A percentile compares a stretch with the other conserved stretches of the same genome.
These are phyloP conservation scores for Penicillium corylophilum DNA, from an alignment of 2,329 filamentous ascomycete species.

Conservation along the genomic window DNA sequence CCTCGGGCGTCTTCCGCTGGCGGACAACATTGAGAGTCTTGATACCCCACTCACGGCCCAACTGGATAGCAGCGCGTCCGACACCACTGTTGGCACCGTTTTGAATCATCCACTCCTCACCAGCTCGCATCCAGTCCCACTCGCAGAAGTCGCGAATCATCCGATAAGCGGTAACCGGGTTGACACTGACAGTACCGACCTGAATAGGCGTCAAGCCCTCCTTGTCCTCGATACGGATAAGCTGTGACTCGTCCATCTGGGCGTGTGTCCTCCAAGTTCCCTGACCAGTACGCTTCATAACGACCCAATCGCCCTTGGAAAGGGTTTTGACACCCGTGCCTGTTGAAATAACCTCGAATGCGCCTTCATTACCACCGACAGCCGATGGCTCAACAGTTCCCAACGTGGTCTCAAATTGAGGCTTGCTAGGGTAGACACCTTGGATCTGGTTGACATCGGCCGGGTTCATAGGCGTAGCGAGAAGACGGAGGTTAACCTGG, in stretches of 20 bases:
- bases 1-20: slow-evolving; percentile 63
- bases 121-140: slow-evolving; percentile 51
- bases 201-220: slow-evolving; percentile 71
- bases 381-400: slow-evolving; percentile 75
- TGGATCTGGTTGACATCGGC: slow-evolving; percentile 98
- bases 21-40: slow-evolving; percentile 88
- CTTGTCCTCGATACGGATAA: slow-evolving; percentile 70
- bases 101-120: slow-evolving; percentile 94
- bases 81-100: slow-evolving; percentile 96
- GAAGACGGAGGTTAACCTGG: slow-evolving; percentile 75
- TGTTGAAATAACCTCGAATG: slow-evolving; percentile 79
- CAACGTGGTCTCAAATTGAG: slow-evolving; percentile 71
- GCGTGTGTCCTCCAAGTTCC: slow-evolving; percentile 96
- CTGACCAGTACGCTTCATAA: slow-evolving; percentile 77
- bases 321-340: slow-evolving; percentile 64
- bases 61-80: slow-evolving; percentile 84
- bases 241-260: slow-evolving; percentile 58
- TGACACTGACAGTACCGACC: slow-evolving; percentile 84
- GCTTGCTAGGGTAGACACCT: slow-evolving; percentile 88
- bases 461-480: slow-evolving; percentile 91
- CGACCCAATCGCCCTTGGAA: slow-evolving; percentile 84
- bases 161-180: slow-evolving; percentile 90
- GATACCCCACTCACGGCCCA: slow-evolving; percentile 81
- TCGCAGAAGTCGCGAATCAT: slow-evolving; percentile 79
- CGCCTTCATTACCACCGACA: slow-evolving; percentile 71